Evolutionary conservation across 1,284 basidiomycete species (phyloP).

Genomic region (Boletus sp.): DNA sequence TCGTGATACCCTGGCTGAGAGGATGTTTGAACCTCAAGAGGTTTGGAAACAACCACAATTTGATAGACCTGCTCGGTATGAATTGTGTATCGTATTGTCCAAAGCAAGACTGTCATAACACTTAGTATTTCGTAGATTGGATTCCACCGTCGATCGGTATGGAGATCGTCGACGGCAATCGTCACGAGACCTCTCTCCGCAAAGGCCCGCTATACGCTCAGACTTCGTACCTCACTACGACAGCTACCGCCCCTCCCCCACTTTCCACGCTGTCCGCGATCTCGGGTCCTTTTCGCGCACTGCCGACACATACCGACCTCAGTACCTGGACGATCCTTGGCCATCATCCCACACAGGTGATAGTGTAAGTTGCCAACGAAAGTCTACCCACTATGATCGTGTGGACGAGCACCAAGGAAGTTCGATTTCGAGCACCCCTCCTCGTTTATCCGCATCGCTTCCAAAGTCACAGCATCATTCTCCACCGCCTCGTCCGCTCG

Average conservation of each 20-base stretch:
- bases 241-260: constrained; percentile 43
- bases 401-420: constrained; percentile 31
- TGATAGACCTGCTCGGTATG: constrained; percentile 33
- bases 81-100: constrained; percentile 17
- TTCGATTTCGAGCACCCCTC: constrained; percentile 37
- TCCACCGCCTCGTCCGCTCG: constrained; percentile 17
- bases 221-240: constrained; percentile 35
- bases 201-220: constrained; percentile 30
- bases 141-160: constrained; percentile 28
- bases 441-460: constrained; percentile 18
- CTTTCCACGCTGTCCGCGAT: constrained; percentile 30
- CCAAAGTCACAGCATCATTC: constrained; percentile 21
- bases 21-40: constrained; percentile 70
- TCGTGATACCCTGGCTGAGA: constrained; percentile 47
- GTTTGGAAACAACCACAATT: constrained; percentile 62
- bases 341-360: constrained; percentile 23
- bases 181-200: constrained; percentile 37
- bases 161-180: constrained; percentile 34
- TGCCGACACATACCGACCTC: constrained; percentile 43
- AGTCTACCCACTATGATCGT: constrained; percentile 19
- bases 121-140: constrained; percentile 21
- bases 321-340: constrained; percentile 31
- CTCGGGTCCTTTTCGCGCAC: constrained; percentile 33
- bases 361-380: constrained; percentile 16
- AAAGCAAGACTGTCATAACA: constrained; percentile 27